Conservation (phyloP, 441 rosid genomes). For the Monsonia emarginata region DNA sequence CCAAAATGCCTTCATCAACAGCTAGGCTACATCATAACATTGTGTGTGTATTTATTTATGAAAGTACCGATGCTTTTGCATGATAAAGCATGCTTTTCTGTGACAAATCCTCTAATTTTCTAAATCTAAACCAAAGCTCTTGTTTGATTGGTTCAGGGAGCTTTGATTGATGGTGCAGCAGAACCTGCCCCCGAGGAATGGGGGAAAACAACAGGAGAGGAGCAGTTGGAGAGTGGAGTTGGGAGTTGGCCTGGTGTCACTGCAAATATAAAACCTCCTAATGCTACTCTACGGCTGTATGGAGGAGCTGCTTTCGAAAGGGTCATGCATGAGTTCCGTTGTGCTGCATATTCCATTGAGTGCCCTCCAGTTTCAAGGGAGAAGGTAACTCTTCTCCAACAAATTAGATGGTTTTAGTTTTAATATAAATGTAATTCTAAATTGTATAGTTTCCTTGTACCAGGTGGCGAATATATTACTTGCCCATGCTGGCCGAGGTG, state of each 20-base stretch:
- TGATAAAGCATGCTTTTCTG: too few relatives aligned
- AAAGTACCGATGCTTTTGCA: too few relatives aligned
- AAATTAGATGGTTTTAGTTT: conserved; percentile 2
- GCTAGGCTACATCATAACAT: too few relatives aligned
- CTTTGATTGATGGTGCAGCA: conserved; percentile 92
- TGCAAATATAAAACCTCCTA: conserved; percentile 65
- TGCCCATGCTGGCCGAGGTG: conserved; percentile 84
- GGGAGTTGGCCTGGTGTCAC: conserved; percentile 91
- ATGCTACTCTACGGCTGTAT: conserved; percentile 74
- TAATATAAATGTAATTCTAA: not conserved
- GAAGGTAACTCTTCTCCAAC: conserved; percentile 41
- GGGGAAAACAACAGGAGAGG: conserved; percentile 86
- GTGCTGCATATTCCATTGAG: conserved; percentile 87
- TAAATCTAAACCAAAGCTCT: not conserved
- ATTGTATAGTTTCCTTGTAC: conserved; percentile 12
- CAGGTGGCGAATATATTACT: conserved; percentile 91
- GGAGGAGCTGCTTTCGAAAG: conserved; percentile 99
- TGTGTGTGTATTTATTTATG: too few relatives aligned
- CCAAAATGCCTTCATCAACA: too few relatives aligned
- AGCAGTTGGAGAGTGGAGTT: conserved; percentile 70
- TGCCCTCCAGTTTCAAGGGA: conserved; percentile 91
- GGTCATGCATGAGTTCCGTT: conserved; percentile 79
- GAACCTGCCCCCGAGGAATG: conserved; percentile 94
- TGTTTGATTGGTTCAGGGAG: conserved; percentile 39
- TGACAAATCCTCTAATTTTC: not conserved